A percentile compares a stretch with the other conserved stretches of the same genome.
Evolutionary conservation across 2,329 filamentous ascomycete genomes (phyloP).

Genomic region (Dactylonectria estremocensis): DNA sequence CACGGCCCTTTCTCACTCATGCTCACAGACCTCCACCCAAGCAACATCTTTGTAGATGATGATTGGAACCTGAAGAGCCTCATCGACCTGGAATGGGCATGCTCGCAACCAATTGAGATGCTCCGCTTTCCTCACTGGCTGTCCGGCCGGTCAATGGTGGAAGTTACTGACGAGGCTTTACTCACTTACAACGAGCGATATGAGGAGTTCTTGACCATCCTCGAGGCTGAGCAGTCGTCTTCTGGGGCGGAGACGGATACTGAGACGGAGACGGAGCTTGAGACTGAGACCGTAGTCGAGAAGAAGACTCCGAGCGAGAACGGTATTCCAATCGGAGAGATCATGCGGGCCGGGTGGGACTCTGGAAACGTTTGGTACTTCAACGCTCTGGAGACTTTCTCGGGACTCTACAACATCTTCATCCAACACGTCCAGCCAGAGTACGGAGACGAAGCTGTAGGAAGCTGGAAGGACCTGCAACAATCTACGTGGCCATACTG

Average conservation of each 20-base stretch:
- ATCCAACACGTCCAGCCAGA: background rate
- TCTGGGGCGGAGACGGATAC: background rate
- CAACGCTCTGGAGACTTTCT: background rate
- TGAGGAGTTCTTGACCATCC: background rate
- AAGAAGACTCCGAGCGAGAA: background rate
- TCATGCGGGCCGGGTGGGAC: background rate
- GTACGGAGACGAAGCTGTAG: background rate
- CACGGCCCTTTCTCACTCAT: constrained; percentile 53
- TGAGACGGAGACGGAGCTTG: background rate
- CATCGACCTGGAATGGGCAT: constrained; percentile 55
- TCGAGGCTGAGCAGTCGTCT: background rate
- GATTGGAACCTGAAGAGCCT: constrained; percentile 52
- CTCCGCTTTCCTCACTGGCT: constrained; percentile 51
- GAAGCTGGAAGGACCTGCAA: background rate
- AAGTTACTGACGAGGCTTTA: background rate
- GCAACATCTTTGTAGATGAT: constrained; percentile 57
- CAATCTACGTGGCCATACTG: background rate
- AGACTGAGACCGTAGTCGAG: background rate
- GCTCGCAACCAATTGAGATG: constrained; percentile 50
- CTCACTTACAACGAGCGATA: background rate
- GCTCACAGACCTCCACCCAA: constrained; percentile 57
- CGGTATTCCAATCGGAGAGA: background rate
- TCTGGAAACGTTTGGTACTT: background rate
- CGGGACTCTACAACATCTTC: background rate
- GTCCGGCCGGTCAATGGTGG: constrained; percentile 12